phyloP scores from a whole-genome alignment of 2,329 filamentous ascomycete genomes.

The Didymellaceae sp. region DNA sequence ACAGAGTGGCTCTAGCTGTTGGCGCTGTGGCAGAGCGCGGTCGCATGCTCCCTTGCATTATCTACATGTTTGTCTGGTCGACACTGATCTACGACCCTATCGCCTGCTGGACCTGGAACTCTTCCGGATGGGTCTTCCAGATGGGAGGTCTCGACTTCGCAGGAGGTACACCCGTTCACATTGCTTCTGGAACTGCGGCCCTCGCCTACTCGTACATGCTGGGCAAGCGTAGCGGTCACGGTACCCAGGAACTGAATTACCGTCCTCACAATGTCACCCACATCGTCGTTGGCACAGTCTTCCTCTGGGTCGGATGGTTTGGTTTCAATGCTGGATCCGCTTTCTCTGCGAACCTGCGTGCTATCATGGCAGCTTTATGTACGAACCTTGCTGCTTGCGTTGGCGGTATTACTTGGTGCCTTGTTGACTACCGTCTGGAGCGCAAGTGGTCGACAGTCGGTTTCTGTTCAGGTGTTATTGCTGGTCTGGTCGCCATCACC shows the following conservation, averaged over 20 bases:
- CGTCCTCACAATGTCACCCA: conserved; percentile 92
- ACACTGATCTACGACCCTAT: conserved; percentile 92
- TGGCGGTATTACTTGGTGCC: conserved; percentile 86
- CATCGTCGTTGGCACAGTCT: conserved; percentile 89
- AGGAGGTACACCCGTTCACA: conserved; percentile 89
- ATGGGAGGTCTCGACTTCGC: conserved; percentile 88
- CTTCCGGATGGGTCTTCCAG: conserved; percentile 77
- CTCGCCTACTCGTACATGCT: conserved; percentile 92
- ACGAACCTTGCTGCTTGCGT: conserved; percentile 86
- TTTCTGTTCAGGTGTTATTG: conserved; percentile 89
- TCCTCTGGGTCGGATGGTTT: conserved; percentile 96
- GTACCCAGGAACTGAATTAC: conserved; percentile 88
- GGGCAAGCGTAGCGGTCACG: conserved; percentile 82
- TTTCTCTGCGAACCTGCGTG: conserved; percentile 79
- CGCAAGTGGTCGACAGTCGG: conserved; percentile 92
- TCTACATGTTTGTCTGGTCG: conserved; percentile 94
- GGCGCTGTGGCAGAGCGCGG: conserved; percentile 87
- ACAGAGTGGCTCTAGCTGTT: conserved; percentile 78
- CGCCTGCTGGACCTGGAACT: conserved; percentile 95
- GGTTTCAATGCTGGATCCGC: conserved; percentile 92
- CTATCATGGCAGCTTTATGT: conserved; percentile 84
- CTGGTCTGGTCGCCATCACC: conserved; percentile 86
- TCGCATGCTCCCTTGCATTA: conserved; percentile 83
- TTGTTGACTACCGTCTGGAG: conserved; percentile 87
- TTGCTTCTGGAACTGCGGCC: conserved; percentile 80